Evolutionary conservation across 108 stramenopile species (phyloP).

Genomic region (Skeletonema costatum): DNA sequence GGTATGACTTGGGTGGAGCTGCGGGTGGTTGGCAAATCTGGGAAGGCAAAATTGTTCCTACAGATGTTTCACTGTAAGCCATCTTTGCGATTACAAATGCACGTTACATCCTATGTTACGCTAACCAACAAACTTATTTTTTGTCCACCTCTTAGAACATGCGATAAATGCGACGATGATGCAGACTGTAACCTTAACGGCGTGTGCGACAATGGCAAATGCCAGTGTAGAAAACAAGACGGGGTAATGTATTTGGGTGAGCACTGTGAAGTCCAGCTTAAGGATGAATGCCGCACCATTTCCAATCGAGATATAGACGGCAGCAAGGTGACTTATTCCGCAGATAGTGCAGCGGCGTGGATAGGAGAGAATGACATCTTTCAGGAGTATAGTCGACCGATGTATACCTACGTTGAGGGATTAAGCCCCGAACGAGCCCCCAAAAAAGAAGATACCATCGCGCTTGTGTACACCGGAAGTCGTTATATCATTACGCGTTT

Average conservation of each 20-base stretch:
- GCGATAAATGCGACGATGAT: slow-evolving; percentile 3
- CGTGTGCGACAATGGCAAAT: neutral
- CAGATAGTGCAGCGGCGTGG: neutral
- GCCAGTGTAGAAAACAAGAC: neutral
- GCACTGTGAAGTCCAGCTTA: neutral
- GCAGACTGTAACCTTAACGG: slow-evolving; percentile 9
- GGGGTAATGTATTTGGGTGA: neutral
- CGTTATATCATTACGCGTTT: neutral
- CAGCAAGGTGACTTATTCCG: neutral
- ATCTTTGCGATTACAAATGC: too few species aligned
- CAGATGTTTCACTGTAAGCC: neutral
- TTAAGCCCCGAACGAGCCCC: neutral
- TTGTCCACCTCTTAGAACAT: neutral
- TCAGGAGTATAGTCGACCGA: slow-evolving; percentile 5
- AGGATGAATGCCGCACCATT: neutral
- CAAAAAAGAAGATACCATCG: neutral
- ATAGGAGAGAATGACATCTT: neutral
- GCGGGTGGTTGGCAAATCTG: neutral
- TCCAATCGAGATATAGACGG: too few species aligned
- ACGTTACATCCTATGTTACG: too few species aligned
- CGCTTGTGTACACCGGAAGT: neutral
- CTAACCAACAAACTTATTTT: neutral
- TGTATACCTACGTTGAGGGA: neutral
- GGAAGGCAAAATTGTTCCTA: neutral
- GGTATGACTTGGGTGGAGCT: neutral